Base-by-base conservation (phyloP, 2,329 filamentous ascomycete genomes). In the Didymella pomorum region DNA sequence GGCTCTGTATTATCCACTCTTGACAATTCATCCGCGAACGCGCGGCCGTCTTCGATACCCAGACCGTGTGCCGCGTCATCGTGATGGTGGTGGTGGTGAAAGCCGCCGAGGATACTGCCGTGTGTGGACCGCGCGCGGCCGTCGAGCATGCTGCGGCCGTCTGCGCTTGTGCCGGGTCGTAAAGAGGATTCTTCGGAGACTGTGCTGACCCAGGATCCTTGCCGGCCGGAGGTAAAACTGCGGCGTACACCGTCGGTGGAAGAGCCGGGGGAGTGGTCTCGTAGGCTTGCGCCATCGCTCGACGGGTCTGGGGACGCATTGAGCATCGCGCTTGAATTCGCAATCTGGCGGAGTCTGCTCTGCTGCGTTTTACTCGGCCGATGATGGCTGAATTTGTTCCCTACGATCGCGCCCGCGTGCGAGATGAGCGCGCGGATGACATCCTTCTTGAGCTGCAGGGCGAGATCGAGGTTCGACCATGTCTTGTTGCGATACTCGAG, bases 401-500 rank as follows among this genome's bases (percentile, higher is more conserved):
- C 92, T 48, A 99, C 92, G 66, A 99, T 97, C 56, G 95, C 93
- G 33, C 95, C 95, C 0, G 94, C 93, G 73, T 99, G 95, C 1
- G 92, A 95, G 70, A 99, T 96, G 44, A 99, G 84, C 0, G 95
- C 94, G 71, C 93, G 91, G 73, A 97, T 92, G 4, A 98, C 91
- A 45, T 96, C 93, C 74, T 93, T 96, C 80, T 99, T 98, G 52
- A 99, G 84, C 14, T 93, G 90, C 46, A 98, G 83, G 0, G 94
- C 93, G 10, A 99, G 86, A 71, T 99, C 95, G 7, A 99, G 85
- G 75, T 98, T 99, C 7, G 93, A 97, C 95, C 95, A 99, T 9
- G 93, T 98, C 82, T 99, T 99, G 83, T 99, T 99, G 63, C 92
- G 88, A 80, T 97, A 98, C 76, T 99, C 95, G 45, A 99, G 88